Evolutionary conservation across 2,329 filamentous ascomycete species (phyloP).

Genomic region (Thelonectria blattea): DNA sequence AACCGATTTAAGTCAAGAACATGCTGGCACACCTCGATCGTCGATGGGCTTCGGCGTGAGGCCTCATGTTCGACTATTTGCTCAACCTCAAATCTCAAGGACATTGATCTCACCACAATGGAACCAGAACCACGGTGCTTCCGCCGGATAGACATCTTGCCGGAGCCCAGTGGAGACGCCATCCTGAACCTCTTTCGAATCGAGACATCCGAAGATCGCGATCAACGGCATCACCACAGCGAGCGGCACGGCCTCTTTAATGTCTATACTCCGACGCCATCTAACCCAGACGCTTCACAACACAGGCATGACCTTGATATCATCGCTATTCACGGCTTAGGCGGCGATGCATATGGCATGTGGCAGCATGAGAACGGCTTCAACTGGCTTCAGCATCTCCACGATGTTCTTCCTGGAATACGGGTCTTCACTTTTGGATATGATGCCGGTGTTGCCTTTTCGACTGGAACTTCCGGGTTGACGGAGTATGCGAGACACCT

Average conservation of each 20-base stretch:
- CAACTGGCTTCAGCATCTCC: background rate
- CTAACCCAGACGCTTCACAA: background rate
- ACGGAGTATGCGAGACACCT: background rate
- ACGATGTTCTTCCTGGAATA: background rate
- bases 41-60: background rate
- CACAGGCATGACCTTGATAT: background rate
- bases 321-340: background rate
- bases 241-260: background rate
- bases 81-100: background rate
- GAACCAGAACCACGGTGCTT: background rate
- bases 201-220: background rate
- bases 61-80: background rate
- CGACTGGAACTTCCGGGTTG: background rate
- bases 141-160: background rate
- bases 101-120: background rate
- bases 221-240: background rate
- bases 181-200: background rate
- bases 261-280: background rate
- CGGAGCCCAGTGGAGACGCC: background rate
- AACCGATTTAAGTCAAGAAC: background rate
- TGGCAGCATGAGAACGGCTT: background rate
- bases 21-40: background rate
- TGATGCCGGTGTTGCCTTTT: background rate
- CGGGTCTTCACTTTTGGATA: background rate
- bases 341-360: background rate